Evolutionary conservation across 139 green algal species (phyloP), one percentile per base, ranked within the genome.

Genomic region (Closterium sp.): DNA sequence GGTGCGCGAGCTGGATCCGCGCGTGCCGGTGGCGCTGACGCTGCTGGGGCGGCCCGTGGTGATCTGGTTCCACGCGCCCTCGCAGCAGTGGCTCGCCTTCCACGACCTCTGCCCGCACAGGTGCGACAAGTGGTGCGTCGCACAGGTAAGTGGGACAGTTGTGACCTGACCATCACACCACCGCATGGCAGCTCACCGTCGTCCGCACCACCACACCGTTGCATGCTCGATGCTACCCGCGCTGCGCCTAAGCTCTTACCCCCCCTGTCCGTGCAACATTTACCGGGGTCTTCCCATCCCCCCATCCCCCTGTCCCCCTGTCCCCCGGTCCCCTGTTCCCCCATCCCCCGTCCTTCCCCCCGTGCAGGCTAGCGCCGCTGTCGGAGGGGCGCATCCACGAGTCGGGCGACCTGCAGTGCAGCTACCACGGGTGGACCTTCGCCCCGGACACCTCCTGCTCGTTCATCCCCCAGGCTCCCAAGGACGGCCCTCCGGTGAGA

Each of bases 321-420:
- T 25, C 25, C 28, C 28, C 25, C 25, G 25, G 76, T 85, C 28
- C 28, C 28, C 28, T 85, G 25, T 28, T 25, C 25, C 76, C 28
- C 76, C 25, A 85, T 30, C 76, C n/a, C n/a, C n/a, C n/a, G n/a
- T n/a, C n/a, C n/a, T n/a, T n/a, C n/a, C n/a, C n/a, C n/a, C n/a
- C n/a, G n/a, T n/a, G n/a, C 83, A 92, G 90, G 86, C 90, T 93
- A 34, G 90, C 90, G 28, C 90, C 90, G 64, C 90, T 93, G 19
- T 93, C 90, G 3, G 90, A 94, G 81, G 91, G 91, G 25, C 87
- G 91, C n/a, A 94, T 94, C n/a, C 55, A 94, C 88, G 92, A 94
- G 81, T 83, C 33, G 12, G 92, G 92, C 1, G 25, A 35, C 2
- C 91, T 94, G 30, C 91, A 95, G 91, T 94, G 92, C 91, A 93